Evolutionary conservation across 192 early-diverging fungal species (phyloP), one percentile per base, ranked within the genome.

Genomic region (Gonapodya prolifera): DNA sequence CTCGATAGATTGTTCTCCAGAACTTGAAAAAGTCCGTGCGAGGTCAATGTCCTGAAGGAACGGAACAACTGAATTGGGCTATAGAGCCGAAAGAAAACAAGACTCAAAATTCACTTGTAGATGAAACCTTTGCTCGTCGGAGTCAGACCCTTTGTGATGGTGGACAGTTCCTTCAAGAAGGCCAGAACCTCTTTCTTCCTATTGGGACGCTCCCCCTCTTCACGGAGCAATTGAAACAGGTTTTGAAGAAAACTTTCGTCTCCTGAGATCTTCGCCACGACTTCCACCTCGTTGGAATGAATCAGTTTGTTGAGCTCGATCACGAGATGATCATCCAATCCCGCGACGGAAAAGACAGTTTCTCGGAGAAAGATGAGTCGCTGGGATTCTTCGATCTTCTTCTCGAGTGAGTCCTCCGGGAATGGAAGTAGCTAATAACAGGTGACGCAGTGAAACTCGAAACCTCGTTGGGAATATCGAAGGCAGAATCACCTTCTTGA

Each of bases 251-350:
- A 92, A 34, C 82, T 81, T 0, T 88, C 81, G 79, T 94, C 89
- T 34, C 89, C 83, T 74, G 90, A 88, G 70, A 98, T 80, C 77
- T 92, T 87, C 75, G 81, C 87, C 31, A 95, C 85, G 70, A 98
- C 94, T 34, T 96, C 94, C 32, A 91, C 85, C 77, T 97, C 88
- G 80, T 95, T 94, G 83, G 92, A 75, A 88, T 86, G 74, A 86
- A 79, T 32, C 81, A 82, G 35, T 86, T 82, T 2, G 29, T 73
- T 30, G 29, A 35, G 61, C 33, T 1, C 1, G 61, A 2, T 1
- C 0, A 16, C n/a, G 23, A 28, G 1, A 16, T 13, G 29, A 35
- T 30, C 32, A 85, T 84, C 83, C 85, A 34, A 74, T 85, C 85
- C n/a, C n/a, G n/a, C n/a, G n/a, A n/a, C n/a, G 70, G 83, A 85